Conservation (phyloP, 2,329 filamentous ascomycete species). For the Helicocarpus griseus region DNA sequence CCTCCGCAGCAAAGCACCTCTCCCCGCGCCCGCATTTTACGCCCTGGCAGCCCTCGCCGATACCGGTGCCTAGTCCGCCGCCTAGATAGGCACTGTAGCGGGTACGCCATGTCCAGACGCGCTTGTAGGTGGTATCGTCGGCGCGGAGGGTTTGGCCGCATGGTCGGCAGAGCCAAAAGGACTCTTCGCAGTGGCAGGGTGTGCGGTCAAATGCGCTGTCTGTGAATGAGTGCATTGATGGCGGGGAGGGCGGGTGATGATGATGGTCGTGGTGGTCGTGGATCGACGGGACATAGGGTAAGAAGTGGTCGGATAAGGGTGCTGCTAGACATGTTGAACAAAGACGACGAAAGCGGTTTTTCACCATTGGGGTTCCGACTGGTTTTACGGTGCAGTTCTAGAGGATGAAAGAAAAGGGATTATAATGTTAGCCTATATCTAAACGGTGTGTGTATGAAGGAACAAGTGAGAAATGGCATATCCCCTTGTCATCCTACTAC, state of each 20-base stretch:
- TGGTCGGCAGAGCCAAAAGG: constrained; percentile 74
- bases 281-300: constrained; percentile 18
- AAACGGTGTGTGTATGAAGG: no score
- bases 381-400: constrained; percentile 88
- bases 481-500: no score
- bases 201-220: constrained; percentile 42
- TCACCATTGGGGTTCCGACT: constrained; percentile 56
- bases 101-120: constrained; percentile 81
- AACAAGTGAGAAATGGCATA: background rate
- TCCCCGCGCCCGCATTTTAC: constrained; percentile 75
- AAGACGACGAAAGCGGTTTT: constrained; percentile 68
- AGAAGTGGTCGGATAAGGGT: constrained; percentile 43
- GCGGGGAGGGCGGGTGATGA: constrained; percentile 15
- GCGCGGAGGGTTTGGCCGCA: constrained; percentile 62
- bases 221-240: constrained; percentile 27
- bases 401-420: background rate
- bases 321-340: constrained; percentile 66
- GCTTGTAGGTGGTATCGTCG: constrained; percentile 48
- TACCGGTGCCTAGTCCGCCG: constrained; percentile 71
- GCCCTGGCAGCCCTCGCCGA: constrained; percentile 78
- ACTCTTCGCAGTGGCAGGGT: constrained; percentile 47
- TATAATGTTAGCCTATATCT: no score
- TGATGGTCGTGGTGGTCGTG: background rate
- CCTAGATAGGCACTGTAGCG: constrained; percentile 71
- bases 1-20: constrained; percentile 65